Evolutionary conservation across 169 alveolate species (phyloP).

Genomic region (Plasmodium sp.): DNA sequence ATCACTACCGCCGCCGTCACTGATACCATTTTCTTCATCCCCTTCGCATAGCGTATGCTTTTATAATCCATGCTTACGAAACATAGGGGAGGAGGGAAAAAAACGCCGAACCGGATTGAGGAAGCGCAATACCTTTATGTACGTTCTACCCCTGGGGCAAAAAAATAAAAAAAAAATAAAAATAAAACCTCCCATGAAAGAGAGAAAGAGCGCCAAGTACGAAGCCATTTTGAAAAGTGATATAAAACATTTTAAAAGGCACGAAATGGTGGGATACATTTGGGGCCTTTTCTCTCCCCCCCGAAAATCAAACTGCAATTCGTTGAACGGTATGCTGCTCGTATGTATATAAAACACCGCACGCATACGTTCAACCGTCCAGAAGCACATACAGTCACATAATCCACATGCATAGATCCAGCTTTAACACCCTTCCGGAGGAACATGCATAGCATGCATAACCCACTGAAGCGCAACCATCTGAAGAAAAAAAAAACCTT

Average conservation of each 20-base stretch:
- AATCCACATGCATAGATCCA: background rate
- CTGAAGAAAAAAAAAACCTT: background rate
- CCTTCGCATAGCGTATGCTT: background rate
- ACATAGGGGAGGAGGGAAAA: background rate
- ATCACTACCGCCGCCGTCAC: background rate
- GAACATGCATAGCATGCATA: background rate
- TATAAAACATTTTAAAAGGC: background rate
- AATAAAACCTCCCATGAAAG: background rate
- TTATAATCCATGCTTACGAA: background rate
- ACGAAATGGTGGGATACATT: background rate
- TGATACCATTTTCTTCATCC: background rate
- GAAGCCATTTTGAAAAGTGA: background rate
- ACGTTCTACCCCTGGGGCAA: background rate
- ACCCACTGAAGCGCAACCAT: background rate
- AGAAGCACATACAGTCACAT: background rate
- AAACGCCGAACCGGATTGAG: background rate
- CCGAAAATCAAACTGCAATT: background rate
- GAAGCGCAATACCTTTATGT: background rate
- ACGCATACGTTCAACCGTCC: background rate
- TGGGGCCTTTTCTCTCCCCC: background rate
- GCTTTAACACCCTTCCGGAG: background rate
- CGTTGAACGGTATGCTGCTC: background rate
- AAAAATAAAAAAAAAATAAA: background rate
- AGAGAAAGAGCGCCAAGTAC: background rate
- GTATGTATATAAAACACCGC: background rate